These are phyloP conservation scores for Telfairia occidentalis DNA, from an alignment of 331 rosid genomes.

Conservation along the genomic window DNA sequence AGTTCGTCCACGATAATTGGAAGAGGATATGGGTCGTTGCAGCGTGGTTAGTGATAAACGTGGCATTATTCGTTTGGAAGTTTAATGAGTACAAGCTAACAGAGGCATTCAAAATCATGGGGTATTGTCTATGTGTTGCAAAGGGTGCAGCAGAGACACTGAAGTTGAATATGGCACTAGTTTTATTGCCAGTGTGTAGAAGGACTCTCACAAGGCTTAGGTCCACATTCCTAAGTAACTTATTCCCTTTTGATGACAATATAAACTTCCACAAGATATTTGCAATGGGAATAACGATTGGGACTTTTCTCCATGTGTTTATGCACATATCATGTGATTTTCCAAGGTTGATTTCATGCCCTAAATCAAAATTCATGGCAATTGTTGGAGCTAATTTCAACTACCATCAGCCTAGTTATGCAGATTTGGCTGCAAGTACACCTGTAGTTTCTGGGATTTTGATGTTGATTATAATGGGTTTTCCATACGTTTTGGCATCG, in stretches of 20 bases:
- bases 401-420: slow-evolving; percentile 34
- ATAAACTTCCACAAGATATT: slow-evolving; percentile 72
- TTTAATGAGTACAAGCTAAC: slow-evolving; percentile 35
- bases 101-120: slow-evolving; percentile 53
- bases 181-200: slow-evolving; percentile 69
- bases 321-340: slow-evolving; percentile 65
- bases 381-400: slow-evolving; percentile 36
- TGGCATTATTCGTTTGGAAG: slow-evolving; percentile 46
- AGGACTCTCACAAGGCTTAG: slow-evolving; percentile 59
- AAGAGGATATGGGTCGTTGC: slow-evolving; percentile 52
- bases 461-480: slow-evolving; percentile 50
- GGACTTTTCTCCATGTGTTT: slow-evolving; percentile 45
- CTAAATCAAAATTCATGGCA: slow-evolving; percentile 28
- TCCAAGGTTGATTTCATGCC: slow-evolving; percentile 50
- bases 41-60: slow-evolving; percentile 48
- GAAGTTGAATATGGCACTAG: slow-evolving; percentile 77
- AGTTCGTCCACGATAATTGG: slow-evolving; percentile 54
- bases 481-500: slow-evolving; percentile 58
- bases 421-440: slow-evolving; percentile 39
- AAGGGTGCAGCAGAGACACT: slow-evolving; percentile 86
- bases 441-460: slow-evolving; percentile 59
- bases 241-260: slow-evolving; percentile 53
- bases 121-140: slow-evolving; percentile 75
- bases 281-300: slow-evolving; percentile 42
- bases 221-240: slow-evolving; percentile 19